phyloP scores from a whole-genome alignment of 768 basidiomycete genomes.

The Saitozyma sp. region DNA sequence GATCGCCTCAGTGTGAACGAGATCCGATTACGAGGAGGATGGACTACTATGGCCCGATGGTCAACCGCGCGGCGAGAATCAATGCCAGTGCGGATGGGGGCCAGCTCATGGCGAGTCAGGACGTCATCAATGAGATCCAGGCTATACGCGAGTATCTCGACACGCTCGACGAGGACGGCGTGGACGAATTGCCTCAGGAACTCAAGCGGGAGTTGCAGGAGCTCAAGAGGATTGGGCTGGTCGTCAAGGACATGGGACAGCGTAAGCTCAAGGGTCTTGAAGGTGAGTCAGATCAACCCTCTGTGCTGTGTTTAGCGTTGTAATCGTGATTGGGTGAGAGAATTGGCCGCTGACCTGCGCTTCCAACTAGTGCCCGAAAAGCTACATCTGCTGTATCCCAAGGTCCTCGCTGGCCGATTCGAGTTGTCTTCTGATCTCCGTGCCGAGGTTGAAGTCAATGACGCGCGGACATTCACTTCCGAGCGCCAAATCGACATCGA shows the following conservation, averaged over 20 bases:
- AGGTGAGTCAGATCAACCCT: constrained; percentile 36
- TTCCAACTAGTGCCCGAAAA: constrained; percentile 65
- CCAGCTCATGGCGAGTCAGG: constrained; percentile 86
- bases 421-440: constrained; percentile 55
- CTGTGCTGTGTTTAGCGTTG: neutral
- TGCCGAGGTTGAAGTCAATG: constrained; percentile 47
- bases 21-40: constrained; percentile 90
- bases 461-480: constrained; percentile 20
- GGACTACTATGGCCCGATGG: constrained; percentile 98
- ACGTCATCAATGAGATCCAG: constrained; percentile 62
- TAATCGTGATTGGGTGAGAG: too few relatives aligned
- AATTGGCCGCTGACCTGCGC: too few relatives aligned
- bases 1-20: constrained; percentile 80
- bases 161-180: constrained; percentile 45
- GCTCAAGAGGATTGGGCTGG: constrained; percentile 69
- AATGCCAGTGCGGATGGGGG: constrained; percentile 80
- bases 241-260: constrained; percentile 77
- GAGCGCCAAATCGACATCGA: constrained; percentile 55
- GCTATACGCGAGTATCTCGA: constrained; percentile 60
- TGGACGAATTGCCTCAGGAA: constrained; percentile 48
- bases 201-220: constrained; percentile 63
- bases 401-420: constrained; percentile 68
- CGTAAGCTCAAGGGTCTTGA: constrained; percentile 92
- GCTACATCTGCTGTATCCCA: constrained; percentile 81
- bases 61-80: constrained; percentile 88